Base-by-base conservation (phyloP, 2,329 filamentous ascomycete genomes). In the Coniochaeta sp. region DNA sequence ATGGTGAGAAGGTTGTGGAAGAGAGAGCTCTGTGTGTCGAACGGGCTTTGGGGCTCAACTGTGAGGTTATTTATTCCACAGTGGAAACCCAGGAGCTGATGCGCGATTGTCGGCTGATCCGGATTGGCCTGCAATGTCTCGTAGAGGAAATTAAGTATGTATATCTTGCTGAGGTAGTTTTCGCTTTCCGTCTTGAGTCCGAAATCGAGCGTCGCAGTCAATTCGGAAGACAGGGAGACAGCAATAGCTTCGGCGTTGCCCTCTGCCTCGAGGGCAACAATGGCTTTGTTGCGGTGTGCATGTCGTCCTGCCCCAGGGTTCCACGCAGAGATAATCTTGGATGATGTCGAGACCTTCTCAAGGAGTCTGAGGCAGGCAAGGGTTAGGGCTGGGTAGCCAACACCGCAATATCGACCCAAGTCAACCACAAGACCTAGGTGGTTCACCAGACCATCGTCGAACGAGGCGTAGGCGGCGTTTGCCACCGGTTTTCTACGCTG, bases 361-460 rank as follows among this genome's bases (percentile, higher is more conserved):
- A 99, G 77, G 4, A 99, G 81, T 63, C 88, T 86, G 60, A 99
- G 79, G 44, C 92, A 93, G 16, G 87, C 86, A 62, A 96, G 80
- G 0, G 91, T 91, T 58, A 99, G 79, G 16, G 89, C 85, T 38
- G 91, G 84, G 67, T 97, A 90, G 0, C 89, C 90, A 59, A 93
- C 88, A 16, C 91, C 90, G 66, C 92, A 93, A 71, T 95, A 97
- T 34, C 90, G 83, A 32, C 93, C 93, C 26, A 99, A 78, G 65
- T 95, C 88, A 3, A 92, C 87, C 44, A 98, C 84, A 7, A 96
- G 77, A 47, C 83, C 80, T 30, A 99, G 77, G 67, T 95, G 89
- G 61, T 88, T 91, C 42, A 96, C 80, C 22, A 99, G 80, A 8
- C 91, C 92, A 69, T 99, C 96, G 70, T 98, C 93, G 67, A 99